phyloP scores from a whole-genome alignment of 768 basidiomycete genomes.

The Pleurotus ostreatus region DNA sequence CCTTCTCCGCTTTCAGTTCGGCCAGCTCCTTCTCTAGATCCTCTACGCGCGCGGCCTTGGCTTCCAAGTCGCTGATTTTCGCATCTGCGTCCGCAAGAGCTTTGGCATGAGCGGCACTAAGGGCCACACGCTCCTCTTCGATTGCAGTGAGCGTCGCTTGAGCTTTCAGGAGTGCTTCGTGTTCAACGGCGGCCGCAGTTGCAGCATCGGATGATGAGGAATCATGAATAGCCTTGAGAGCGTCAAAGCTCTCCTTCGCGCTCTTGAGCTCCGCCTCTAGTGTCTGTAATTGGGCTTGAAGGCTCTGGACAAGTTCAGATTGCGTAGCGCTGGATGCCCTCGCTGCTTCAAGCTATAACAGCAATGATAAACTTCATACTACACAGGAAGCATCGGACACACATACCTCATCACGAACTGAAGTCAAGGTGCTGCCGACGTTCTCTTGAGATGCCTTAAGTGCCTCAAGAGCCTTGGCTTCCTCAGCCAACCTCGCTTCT shows the following conservation, averaged over 20 bases:
- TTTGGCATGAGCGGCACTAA: slow-evolving; percentile 46
- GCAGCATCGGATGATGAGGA: slow-evolving; percentile 37
- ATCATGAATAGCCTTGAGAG: slow-evolving; percentile 42
- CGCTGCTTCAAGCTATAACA: slow-evolving; percentile 46
- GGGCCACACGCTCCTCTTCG: slow-evolving; percentile 43
- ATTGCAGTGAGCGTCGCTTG: slow-evolving; percentile 58
- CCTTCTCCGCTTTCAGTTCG: slow-evolving; percentile 58
- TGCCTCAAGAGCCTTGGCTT: slow-evolving; percentile 35
- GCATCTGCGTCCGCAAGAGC: slow-evolving; percentile 43
- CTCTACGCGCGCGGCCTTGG: slow-evolving; percentile 37
- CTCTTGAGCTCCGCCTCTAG: slow-evolving; percentile 48
- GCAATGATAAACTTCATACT: neutral
- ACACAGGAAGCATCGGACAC: neutral
- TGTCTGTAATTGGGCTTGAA: slow-evolving; percentile 46
- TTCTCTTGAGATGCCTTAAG: slow-evolving; percentile 27
- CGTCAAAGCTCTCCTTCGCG: slow-evolving; percentile 50
- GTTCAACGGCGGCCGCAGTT: slow-evolving; percentile 55
- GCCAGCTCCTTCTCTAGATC: slow-evolving; percentile 45
- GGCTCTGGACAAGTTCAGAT: slow-evolving; percentile 38
- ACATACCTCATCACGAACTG: slow-evolving; percentile 50
- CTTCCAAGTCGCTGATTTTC: slow-evolving; percentile 44
- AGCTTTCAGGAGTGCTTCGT: slow-evolving; percentile 59
- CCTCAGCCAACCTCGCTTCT: slow-evolving; percentile 43
- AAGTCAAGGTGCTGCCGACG: slow-evolving; percentile 31
- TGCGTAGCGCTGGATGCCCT: slow-evolving; percentile 38